These are phyloP conservation scores for Diaporthe amygdali DNA, from an alignment of 2,329 filamentous ascomycete species.

Conservation along the genomic window DNA sequence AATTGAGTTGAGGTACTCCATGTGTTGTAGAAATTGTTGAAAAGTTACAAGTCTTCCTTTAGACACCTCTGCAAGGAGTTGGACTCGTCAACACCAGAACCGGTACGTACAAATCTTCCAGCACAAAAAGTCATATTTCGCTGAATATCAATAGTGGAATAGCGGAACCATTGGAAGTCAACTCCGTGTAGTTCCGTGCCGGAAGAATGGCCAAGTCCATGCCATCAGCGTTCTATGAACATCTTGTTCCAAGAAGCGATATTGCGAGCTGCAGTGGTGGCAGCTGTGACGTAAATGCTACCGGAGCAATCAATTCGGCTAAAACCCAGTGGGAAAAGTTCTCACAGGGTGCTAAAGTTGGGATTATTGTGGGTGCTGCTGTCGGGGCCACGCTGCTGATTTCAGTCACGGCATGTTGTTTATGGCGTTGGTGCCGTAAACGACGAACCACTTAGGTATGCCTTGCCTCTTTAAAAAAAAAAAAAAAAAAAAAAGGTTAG, in stretches of 20 bases:
- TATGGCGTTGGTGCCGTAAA: not conserved
- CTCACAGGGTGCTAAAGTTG: not conserved
- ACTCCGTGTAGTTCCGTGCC: too few species aligned
- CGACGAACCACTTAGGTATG: not conserved
- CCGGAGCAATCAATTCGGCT: not conserved
- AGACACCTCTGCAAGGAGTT: too few species aligned
- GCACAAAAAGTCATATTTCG: accelerated
- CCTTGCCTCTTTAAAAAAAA: too few species aligned
- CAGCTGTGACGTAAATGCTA: not conserved
- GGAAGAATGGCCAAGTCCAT: not conserved
- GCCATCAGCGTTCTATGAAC: not conserved
- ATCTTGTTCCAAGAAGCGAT: not conserved
- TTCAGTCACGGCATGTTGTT: not conserved
- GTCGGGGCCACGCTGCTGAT: not conserved
- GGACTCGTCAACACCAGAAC: too few species aligned
- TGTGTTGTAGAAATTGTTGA: too few species aligned
- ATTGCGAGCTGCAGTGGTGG: not conserved
- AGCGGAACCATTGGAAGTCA: accelerated
- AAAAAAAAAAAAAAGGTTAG: too few species aligned
- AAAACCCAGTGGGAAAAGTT: not conserved
- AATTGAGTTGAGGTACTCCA: too few species aligned
- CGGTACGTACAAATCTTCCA: too few species aligned
- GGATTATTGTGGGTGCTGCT: not conserved
- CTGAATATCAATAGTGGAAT: too few species aligned
- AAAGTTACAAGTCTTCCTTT: too few species aligned